Conservation (phyloP, 2,329 filamentous ascomycete genomes). For the Talaromyces sp. region DNA sequence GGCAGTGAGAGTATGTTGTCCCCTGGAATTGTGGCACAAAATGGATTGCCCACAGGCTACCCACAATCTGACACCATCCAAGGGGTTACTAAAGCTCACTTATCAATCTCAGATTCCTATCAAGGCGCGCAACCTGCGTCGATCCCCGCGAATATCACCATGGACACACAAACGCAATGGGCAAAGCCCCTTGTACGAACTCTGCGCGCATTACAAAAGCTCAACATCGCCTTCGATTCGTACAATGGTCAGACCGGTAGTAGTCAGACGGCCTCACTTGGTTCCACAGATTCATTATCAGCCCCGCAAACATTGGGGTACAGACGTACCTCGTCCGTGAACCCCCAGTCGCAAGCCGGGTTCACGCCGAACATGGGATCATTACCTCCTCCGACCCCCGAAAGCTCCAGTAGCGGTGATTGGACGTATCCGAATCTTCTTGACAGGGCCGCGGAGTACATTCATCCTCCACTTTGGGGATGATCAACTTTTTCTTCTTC, state of each 20-base stretch:
- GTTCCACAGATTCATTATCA: not conserved
- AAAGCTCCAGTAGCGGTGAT: conserved; percentile 46
- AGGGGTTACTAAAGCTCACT: conserved; percentile 29
- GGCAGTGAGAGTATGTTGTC: conserved; percentile 17
- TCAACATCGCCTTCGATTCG: conserved; percentile 39
- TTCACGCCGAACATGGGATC: conserved; percentile 34
- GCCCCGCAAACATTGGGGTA: not conserved
- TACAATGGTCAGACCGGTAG: conserved; percentile 21
- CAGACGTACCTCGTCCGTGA: conserved; percentile 8
- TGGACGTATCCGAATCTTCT: conserved; percentile 46
- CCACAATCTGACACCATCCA: conserved; percentile 27
- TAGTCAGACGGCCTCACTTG: not conserved
- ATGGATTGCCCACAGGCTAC: not conserved
- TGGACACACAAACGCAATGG: conserved; percentile 43
- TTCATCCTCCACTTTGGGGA: conserved; percentile 46
- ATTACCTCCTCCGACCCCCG: conserved; percentile 45
- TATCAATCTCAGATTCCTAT: conserved; percentile 25
- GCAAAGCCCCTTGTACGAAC: conserved; percentile 46
- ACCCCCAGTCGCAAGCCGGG: conserved; percentile 10
- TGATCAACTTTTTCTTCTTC: conserved; percentile 18
- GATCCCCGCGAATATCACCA: conserved; percentile 26
- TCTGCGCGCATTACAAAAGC: conserved; percentile 44
- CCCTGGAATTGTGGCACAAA: not conserved
- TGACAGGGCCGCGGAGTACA: conserved; percentile 47
- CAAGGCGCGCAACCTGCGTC: conserved; percentile 28